Percentiles rank a stretch among this genome's conserved stretches.
phyloP scores from a whole-genome alignment of 1,284 basidiomycete species.

The Bjerkandera adusta region DNA sequence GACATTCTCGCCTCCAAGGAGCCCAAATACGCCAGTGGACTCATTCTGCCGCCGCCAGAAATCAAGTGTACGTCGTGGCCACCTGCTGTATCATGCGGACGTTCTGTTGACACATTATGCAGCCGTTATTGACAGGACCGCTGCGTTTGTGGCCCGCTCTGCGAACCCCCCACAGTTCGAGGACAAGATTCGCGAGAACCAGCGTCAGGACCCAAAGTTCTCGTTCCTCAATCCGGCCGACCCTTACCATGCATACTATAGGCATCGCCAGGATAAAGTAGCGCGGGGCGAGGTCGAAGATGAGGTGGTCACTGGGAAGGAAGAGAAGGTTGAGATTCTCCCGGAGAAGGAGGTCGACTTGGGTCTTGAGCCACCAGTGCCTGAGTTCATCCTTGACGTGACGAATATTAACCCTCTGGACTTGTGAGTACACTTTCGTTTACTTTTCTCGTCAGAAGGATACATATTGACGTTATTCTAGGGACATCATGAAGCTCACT shows the following conservation, averaged over 20 bases:
- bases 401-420: slow-evolving; percentile 91
- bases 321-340: slow-evolving; percentile 36
- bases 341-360: slow-evolving; percentile 44
- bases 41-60: slow-evolving; percentile 91
- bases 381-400: slow-evolving; percentile 86
- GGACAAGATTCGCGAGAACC: slow-evolving; percentile 93
- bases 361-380: slow-evolving; percentile 78
- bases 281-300: slow-evolving; percentile 74
- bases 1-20: slow-evolving; percentile 37
- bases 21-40: slow-evolving; percentile 72
- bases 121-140: slow-evolving; percentile 97
- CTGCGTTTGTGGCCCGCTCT: slow-evolving; percentile 89
- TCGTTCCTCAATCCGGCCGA: slow-evolving; percentile 93
- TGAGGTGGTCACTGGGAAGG: slow-evolving; percentile 46
- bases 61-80: slow-evolving; percentile 72
- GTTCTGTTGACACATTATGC: slow-evolving; percentile 7
- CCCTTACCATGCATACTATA: slow-evolving; percentile 97
- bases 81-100: neutral
- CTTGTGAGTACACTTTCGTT: slow-evolving; percentile 56
- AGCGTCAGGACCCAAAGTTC: slow-evolving; percentile 94
- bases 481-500: slow-evolving; percentile 90
- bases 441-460: neutral
- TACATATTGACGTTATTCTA: slow-evolving; percentile 32
- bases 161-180: slow-evolving; percentile 89
- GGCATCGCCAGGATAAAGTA: slow-evolving; percentile 81